Conservation (phyloP, 2,329 filamentous ascomycete genomes). For the Xylaria sp. region DNA sequence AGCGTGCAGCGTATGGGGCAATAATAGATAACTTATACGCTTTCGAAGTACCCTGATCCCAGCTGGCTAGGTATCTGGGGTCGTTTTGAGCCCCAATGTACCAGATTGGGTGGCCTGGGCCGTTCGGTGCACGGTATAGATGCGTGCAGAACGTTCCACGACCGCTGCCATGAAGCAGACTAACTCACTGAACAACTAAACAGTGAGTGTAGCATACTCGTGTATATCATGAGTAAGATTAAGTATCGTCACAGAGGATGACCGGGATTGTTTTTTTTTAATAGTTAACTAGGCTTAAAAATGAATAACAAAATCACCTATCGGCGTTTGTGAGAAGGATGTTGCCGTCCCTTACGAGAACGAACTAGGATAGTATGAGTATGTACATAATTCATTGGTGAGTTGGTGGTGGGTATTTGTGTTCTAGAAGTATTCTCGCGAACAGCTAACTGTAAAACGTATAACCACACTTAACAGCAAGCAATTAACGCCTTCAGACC, state of each 20-base stretch:
- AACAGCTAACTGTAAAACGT: background rate
- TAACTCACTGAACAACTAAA: background rate
- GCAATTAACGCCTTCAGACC: constrained; percentile 1
- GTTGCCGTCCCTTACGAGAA: background rate
- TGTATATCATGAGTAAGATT: background rate
- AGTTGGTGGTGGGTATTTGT: background rate
- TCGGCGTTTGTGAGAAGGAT: background rate
- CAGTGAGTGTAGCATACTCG: too few species aligned
- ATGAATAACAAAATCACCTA: background rate
- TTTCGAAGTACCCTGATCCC: constrained; percentile 23
- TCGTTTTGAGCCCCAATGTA: constrained; percentile 32
- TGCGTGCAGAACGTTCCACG: constrained; percentile 5
- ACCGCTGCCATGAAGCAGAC: background rate
- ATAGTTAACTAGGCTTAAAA: background rate
- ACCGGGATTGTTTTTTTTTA: background rate
- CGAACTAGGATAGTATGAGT: background rate
- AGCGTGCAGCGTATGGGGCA: constrained; percentile 9
- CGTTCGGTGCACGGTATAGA: constrained; percentile 23
- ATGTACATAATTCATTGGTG: background rate
- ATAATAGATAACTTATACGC: constrained; percentile 11
- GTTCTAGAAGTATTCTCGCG: background rate
- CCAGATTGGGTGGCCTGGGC: constrained; percentile 17
- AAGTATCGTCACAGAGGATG: background rate
- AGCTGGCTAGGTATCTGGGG: constrained; percentile 15
- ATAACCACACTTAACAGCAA: background rate